phyloP scores from a whole-genome alignment of 257 asterid genomes.

The Solanum sejunctum region DNA sequence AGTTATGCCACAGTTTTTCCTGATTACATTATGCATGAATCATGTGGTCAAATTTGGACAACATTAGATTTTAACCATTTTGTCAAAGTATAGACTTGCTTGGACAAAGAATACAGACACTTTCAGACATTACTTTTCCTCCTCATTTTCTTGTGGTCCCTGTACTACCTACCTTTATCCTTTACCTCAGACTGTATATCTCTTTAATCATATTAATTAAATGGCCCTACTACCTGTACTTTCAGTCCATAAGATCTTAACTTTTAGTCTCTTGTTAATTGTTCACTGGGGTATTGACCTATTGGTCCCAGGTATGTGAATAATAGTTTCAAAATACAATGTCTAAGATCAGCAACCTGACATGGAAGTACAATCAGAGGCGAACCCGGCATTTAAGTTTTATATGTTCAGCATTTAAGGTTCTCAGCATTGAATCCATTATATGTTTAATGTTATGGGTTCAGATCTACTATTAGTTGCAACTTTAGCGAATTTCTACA shows the following conservation, averaged over 20 bases:
- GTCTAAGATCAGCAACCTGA: background rate
- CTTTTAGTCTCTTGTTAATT: background rate
- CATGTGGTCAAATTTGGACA: background rate
- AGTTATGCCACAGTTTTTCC: background rate
- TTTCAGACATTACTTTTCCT: background rate
- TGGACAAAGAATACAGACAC: background rate
- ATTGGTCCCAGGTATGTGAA: background rate
- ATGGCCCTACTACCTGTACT: background rate
- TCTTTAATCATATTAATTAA: background rate
- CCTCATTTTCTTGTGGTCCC: background rate
- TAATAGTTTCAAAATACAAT: background rate
- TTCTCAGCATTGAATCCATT: background rate
- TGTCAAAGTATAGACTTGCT: background rate
- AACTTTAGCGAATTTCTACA: background rate
- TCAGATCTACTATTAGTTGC: background rate
- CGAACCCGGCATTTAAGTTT: background rate
- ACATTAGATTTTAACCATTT: background rate
- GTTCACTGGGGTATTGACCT: background rate
- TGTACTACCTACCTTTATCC: background rate
- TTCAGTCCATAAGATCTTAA: background rate
- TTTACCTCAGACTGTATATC: background rate
- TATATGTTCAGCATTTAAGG: background rate
- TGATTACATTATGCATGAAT: background rate
- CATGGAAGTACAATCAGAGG: background rate
- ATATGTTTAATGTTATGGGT: background rate